Conservation (phyloP, 768 basidiomycete species). For the Serendipita indica region DNA sequence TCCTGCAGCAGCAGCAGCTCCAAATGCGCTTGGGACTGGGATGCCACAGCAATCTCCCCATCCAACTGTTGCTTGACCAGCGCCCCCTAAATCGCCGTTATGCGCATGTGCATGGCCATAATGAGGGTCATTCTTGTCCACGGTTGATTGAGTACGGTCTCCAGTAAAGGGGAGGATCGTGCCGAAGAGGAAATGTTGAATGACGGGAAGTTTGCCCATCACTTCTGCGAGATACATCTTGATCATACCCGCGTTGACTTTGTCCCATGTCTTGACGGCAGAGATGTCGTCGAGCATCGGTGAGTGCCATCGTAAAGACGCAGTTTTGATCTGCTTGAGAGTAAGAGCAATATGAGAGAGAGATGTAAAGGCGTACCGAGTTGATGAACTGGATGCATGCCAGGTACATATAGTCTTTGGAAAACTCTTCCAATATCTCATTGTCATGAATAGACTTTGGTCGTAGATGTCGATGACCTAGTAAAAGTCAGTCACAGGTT, state of each 20-base stretch:
- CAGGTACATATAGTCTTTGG: constrained; percentile 91
- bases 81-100: not conserved
- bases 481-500: not conserved
- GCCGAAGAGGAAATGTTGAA: constrained; percentile 94
- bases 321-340: constrained; percentile 70
- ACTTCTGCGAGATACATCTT: constrained; percentile 98
- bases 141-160: constrained; percentile 30
- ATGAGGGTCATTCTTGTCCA: constrained; percentile 27
- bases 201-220: constrained; percentile 83
- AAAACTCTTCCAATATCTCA: constrained; percentile 84
- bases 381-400: constrained; percentile 94
- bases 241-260: constrained; percentile 89
- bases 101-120: constrained; percentile 37
- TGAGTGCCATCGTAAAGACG: constrained; percentile 92
- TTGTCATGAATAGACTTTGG: constrained; percentile 87
- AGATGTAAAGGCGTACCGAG: constrained; percentile 39
- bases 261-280: constrained; percentile 89
- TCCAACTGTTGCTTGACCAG: constrained; percentile 22
- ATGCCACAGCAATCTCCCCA: constrained; percentile 94
- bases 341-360: not conserved
- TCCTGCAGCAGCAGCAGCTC: constrained; percentile 45
- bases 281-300: constrained; percentile 99
- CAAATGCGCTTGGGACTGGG: constrained; percentile 69
- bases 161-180: constrained; percentile 54
- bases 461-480: constrained; percentile 76